Evolutionary conservation across 768 basidiomycete genomes (phyloP).

Genomic region (Lanmaoa pseudosensibilis): DNA sequence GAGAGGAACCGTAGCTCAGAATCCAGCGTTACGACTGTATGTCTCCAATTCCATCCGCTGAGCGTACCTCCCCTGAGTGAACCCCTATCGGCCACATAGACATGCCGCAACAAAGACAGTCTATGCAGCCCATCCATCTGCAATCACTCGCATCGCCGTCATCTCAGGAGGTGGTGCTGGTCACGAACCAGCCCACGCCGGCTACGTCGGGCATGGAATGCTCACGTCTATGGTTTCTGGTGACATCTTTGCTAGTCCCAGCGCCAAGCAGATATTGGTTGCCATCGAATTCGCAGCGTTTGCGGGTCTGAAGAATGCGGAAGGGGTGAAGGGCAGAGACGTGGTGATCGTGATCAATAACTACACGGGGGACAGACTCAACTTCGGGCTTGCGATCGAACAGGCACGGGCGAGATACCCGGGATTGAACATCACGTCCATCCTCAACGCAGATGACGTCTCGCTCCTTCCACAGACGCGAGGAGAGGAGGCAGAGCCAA

Average conservation of each 20-base stretch:
- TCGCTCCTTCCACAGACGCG: conserved; percentile 37
- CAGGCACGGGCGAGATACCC: conserved; percentile 42
- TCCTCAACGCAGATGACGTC: conserved; percentile 58
- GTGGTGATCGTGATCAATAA: conserved; percentile 46
- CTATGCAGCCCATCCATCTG: conserved; percentile 27
- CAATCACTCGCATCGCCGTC: conserved; percentile 36
- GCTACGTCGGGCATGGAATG: conserved; percentile 58
- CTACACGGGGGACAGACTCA: conserved; percentile 56
- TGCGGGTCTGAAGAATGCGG: conserved; percentile 21
- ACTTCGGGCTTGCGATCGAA: conserved; percentile 58
- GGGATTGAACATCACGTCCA: conserved; percentile 40
- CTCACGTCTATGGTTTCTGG: conserved; percentile 57
- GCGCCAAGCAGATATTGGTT: conserved; percentile 55
- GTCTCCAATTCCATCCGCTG: conserved; percentile 13
- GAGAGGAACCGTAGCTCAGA: conserved; percentile 41
- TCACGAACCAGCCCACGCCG: conserved; percentile 61
- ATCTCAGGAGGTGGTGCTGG: conserved; percentile 55
- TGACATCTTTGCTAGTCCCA: conserved; percentile 62
- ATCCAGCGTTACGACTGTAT: conserved; percentile 41
- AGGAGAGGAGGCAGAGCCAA: conserved; percentile 9
- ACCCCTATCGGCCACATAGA: conserved; percentile 19
- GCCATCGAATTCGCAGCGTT: conserved; percentile 49
- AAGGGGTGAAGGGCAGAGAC: conserved; percentile 7
- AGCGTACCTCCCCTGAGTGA: not conserved
- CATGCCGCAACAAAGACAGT: conserved; percentile 40